Evolutionary conservation across 257 asterid genomes (phyloP).

Genomic region (Ligustrum vulgare): DNA sequence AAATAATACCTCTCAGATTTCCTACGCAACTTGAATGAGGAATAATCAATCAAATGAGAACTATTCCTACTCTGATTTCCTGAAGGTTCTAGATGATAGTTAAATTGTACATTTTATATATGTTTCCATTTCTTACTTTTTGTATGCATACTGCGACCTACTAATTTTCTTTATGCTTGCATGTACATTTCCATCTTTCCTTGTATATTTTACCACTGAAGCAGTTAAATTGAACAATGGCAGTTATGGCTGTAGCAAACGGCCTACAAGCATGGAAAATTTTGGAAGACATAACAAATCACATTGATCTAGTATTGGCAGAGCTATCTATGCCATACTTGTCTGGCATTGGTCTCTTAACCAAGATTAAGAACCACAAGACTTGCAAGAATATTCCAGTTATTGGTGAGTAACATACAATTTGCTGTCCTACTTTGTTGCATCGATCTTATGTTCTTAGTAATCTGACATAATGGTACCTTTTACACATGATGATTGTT

Average conservation of each 20-base stretch:
- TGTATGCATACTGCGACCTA: neutral
- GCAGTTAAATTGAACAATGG: constrained; percentile 14
- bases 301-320: constrained; percentile 72
- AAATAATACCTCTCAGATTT: too few species aligned
- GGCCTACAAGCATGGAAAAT: constrained; percentile 90
- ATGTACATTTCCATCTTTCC: neutral
- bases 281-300: constrained; percentile 66
- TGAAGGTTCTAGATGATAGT: too few species aligned
- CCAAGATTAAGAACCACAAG: constrained; percentile 85
- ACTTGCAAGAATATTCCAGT: constrained; percentile 80
- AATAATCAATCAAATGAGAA: neutral
- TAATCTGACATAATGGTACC: neutral
- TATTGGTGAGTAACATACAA: constrained; percentile 57
- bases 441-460: neutral
- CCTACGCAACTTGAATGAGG: neutral
- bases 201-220: neutral
- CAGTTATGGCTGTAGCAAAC: constrained; percentile 75
- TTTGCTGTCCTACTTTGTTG: constrained; percentile 5
- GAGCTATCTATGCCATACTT: constrained; percentile 81
- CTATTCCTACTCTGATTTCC: neutral
- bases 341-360: constrained; percentile 78
- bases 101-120: too few species aligned
- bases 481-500: constrained; percentile 23
- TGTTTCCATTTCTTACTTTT: too few species aligned
- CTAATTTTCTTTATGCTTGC: neutral